phyloP scores from a whole-genome alignment of 1,284 basidiomycete genomes.

The Sanguinoderma infundibulare region DNA sequence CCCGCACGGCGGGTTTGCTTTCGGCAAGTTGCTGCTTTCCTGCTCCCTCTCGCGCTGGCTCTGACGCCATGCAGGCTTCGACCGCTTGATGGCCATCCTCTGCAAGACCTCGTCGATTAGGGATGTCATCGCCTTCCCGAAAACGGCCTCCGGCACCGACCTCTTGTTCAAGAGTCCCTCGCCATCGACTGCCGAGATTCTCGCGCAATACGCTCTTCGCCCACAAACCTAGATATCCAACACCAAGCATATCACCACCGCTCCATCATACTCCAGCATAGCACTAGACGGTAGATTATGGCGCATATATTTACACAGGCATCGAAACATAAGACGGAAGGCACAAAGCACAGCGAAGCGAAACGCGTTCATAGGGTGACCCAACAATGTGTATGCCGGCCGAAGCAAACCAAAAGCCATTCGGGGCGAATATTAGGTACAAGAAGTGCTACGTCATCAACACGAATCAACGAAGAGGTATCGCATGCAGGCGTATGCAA shows the following conservation, averaged over 20 bases:
- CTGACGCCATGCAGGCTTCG: slow-evolving; percentile 68
- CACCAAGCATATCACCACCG: slow-evolving; percentile 3
- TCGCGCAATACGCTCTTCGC: slow-evolving; percentile 68
- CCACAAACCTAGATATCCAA: slow-evolving; percentile 20
- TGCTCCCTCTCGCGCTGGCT: slow-evolving; percentile 1
- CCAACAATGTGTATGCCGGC: not conserved
- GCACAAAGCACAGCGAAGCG: not conserved
- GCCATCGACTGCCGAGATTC: slow-evolving; percentile 53
- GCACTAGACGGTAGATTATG: slow-evolving; percentile 22
- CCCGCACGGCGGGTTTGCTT: slow-evolving; percentile 94
- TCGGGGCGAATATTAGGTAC: not conserved
- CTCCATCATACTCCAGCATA: slow-evolving; percentile 2
- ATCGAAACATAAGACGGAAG: not conserved
- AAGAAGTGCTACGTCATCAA: not conserved
- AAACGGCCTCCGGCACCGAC: slow-evolving; percentile 85
- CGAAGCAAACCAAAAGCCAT: not conserved
- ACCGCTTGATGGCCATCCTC: slow-evolving; percentile 89
- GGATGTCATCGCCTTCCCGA: slow-evolving; percentile 97
- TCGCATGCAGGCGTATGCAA: not conserved
- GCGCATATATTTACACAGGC: slow-evolving; percentile 18
- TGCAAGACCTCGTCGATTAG: slow-evolving; percentile 86
- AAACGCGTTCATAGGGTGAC: slow-evolving; percentile 2
- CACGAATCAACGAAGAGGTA: not conserved
- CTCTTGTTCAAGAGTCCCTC: slow-evolving; percentile 89
- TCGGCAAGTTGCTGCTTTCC: slow-evolving; percentile 64